A percentile compares a stretch with the other conserved stretches of the same genome.
phyloP scores from a whole-genome alignment of 164 flowering plant genomes.

The Dillenia suffruticosa region DNA sequence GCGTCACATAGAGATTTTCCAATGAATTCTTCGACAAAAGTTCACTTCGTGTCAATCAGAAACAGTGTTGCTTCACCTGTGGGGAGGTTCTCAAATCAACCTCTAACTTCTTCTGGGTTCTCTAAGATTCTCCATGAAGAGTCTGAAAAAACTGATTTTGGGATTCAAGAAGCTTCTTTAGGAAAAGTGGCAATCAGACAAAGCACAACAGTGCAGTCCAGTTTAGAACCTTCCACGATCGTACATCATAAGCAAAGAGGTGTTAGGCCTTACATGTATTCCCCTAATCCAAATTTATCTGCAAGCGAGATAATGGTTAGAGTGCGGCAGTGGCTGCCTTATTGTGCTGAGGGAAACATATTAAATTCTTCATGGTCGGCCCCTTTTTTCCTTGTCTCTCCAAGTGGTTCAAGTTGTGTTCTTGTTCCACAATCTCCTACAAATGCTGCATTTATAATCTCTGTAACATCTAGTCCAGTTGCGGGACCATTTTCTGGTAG shows the following conservation, averaged over 20 bases:
- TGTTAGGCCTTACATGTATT: constrained; percentile 65
- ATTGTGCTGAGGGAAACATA: constrained; percentile 16
- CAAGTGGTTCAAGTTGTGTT: constrained; percentile 74
- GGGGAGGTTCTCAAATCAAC: constrained; percentile 11
- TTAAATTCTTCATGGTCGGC: constrained; percentile 57
- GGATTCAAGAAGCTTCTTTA: constrained; percentile 10
- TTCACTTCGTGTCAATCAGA: constrained; percentile 27
- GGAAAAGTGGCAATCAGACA: constrained; percentile 7
- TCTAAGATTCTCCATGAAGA: constrained; percentile 7
- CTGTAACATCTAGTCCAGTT: constrained; percentile 65
- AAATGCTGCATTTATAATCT: constrained; percentile 52
- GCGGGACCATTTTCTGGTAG: constrained; percentile 58
- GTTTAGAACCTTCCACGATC: constrained; percentile 16
- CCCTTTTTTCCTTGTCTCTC: constrained; percentile 71
- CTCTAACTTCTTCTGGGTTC: constrained; percentile 21
- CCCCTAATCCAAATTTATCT: constrained; percentile 49
- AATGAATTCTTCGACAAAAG: constrained; percentile 15
- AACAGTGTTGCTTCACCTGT: constrained; percentile 13
- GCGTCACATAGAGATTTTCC: constrained; percentile 8
- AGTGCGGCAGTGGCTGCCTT: constrained; percentile 36
- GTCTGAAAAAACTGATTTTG: constrained; percentile 8
- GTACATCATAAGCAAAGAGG: constrained; percentile 26
- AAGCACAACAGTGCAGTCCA: constrained; percentile 11
- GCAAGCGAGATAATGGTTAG: constrained; percentile 61
- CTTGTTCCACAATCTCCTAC: constrained; percentile 59